Evolutionary conservation across 2,329 filamentous ascomycete genomes (phyloP), one percentile per base, ranked within the genome.

Genomic region (Diaporthe velutina): DNA sequence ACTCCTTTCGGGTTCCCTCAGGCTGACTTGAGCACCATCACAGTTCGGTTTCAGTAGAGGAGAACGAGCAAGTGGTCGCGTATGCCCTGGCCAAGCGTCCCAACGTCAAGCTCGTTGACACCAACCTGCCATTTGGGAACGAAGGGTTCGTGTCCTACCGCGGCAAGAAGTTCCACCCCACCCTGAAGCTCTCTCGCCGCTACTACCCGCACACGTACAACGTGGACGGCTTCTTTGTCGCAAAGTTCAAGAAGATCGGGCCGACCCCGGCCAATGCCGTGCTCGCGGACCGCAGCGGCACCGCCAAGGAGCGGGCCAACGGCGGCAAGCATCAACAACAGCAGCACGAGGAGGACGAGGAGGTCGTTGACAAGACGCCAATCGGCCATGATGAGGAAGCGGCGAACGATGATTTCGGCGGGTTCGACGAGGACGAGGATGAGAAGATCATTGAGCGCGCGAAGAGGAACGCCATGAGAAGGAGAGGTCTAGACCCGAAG

Each of bases 221-320:
- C 85, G 95, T 99, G 45, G 97, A 98, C 83, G 97, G 97, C 77
- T 99, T 99, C 92, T 99, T 95, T 83, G 97, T 99, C 76, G 95
- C 95, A 81, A 99, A 99, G 85, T 94, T 99, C 86, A 96, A 98
- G 85, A 99, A 99, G 89, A 91, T 91, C 22, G 96, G 92, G 0
- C 93, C 95, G 4, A 94, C 94, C 54, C 93, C 94, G 1, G 85
- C 88, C 73, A 91, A 90, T 71, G 87, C 89, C 2, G 86, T 89
- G 12, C 80, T 81, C 33, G 76, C 68, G 71, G 82, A 84, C 72
- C 80, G 78, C 74, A 68, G 54, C 54, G 76, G 76, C 61, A 75
- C 58, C 75, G 35, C 73, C 77, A 48, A 61, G 70, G 70, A 38
- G 45, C 40, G 48, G 74, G 70, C 70, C 22, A 38, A 35, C 30